A percentile compares a stretch with the other conserved stretches of the same genome.
Evolutionary conservation across 2,329 filamentous ascomycete species (phyloP).

Genomic region (Daldinia sp.): DNA sequence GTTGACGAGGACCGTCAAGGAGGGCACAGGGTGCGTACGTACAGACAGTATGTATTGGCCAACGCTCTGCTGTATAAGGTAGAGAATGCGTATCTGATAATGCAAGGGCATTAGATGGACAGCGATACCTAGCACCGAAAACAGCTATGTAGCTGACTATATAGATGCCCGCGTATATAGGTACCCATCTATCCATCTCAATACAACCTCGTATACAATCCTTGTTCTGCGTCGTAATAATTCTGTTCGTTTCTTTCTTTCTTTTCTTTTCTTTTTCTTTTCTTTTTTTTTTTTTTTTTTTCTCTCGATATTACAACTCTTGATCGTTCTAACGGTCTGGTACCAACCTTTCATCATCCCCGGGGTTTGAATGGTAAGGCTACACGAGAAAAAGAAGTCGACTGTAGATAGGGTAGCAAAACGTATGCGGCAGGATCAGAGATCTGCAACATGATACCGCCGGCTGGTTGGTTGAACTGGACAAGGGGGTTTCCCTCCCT

Average conservation of each 20-base stretch:
- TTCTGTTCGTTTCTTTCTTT: neutral
- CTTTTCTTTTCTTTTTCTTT: neutral
- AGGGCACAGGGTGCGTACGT: neutral
- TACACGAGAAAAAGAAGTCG: constrained; percentile 2
- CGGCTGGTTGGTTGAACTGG: constrained; percentile 17
- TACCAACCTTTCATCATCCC: neutral
- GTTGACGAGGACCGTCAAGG: constrained; percentile 9
- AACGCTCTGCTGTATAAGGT: neutral
- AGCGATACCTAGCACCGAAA: neutral
- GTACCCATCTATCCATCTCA: neutral
- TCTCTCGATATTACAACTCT: neutral
- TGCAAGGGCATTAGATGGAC: neutral
- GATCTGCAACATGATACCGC: constrained; percentile 26
- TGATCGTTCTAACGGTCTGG: neutral
- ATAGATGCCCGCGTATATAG: neutral
- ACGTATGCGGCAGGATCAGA: constrained; percentile 16
- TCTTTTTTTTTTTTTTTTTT: neutral
- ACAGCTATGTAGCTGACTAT: neutral
- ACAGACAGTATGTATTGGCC: neutral
- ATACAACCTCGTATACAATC: neutral
- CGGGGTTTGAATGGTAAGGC: neutral
- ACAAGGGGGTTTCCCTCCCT: constrained; percentile 24
- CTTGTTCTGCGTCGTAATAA: neutral
- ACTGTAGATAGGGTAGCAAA: constrained; percentile 20
- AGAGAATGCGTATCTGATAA: neutral